These are phyloP conservation scores for Rhizoctonia solani DNA, from an alignment of 1,284 basidiomycete genomes.

Conservation along the genomic window DNA sequence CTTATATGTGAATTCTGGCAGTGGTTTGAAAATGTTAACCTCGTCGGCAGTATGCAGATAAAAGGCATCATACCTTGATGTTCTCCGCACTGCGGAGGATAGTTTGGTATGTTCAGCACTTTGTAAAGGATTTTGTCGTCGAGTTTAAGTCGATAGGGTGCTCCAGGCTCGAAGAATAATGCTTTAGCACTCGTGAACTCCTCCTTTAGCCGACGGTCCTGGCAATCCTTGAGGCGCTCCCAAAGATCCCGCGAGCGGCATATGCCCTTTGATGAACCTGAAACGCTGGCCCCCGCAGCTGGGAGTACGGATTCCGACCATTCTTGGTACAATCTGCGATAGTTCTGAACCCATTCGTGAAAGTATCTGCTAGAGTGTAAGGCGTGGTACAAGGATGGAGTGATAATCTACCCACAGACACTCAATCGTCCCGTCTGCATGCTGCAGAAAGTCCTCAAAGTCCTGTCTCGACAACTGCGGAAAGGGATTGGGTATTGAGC, in stretches of 20 bases:
- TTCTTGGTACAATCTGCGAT: slow-evolving; percentile 13
- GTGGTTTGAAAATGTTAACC: not conserved
- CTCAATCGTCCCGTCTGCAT: slow-evolving; percentile 31
- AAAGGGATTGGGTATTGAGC: not conserved
- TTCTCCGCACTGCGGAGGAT: no score
- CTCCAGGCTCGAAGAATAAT: slow-evolving; percentile 13
- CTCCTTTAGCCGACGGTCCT: slow-evolving; percentile 4
- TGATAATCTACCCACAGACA: slow-evolving; percentile 24
- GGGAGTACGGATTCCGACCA: slow-evolving; percentile 27
- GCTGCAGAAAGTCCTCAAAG: slow-evolving; percentile 33
- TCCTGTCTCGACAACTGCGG: slow-evolving; percentile 15
- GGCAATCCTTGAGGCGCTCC: slow-evolving; percentile 13
- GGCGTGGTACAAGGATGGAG: not conserved
- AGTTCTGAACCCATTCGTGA: slow-evolving; percentile 34
- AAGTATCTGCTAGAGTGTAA: no score
- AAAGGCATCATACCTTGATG: no score
- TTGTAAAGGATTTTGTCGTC: slow-evolving; percentile 3
- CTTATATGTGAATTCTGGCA: slow-evolving; percentile 17
- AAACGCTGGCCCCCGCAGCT: not conserved
- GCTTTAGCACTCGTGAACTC: slow-evolving; percentile 23
- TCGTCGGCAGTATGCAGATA: no score
- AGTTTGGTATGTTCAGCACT: no score
- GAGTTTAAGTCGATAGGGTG: slow-evolving; percentile 16
- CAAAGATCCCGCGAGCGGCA: slow-evolving; percentile 22
- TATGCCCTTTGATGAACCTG: slow-evolving; percentile 6